Base-by-base conservation (phyloP, 148 eudicot genomes). In the Hydrangea macrophylla region DNA sequence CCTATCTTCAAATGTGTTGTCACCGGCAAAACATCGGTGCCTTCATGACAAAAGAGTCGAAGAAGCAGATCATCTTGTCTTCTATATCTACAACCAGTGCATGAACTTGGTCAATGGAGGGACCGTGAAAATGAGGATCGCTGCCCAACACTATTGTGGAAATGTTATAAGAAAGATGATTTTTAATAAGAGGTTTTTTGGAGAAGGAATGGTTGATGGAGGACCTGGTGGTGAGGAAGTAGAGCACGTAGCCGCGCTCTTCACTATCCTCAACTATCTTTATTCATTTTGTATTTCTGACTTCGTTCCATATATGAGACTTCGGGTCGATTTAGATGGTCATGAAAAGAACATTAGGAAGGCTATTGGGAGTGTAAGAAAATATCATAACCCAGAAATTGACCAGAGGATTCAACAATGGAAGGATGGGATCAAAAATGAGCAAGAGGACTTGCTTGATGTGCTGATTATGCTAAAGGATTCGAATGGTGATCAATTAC, bases 51-150 rank as follows among this genome's bases (percentile, higher is more conserved):
- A 61, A 36, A 39, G 67, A 62, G 58, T 20, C 1, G 60, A 62
- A 37, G 67, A 70, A 62, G 65, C 67, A 5, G 68, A 61, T 39
- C 66, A 62, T 55, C 74, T 70, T 33, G 24, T 70, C 33, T 5
- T 36, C 9, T 50, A 3, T 15, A 23, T 61, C 11, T 23, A 60
- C 30, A 60, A 61, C 28, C 65, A 51, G 12, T 33, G 51, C 22
- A 25, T 11, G 39, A 54, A 35, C 44, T 12, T 40, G 13, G 31
- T 11, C 1, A 28, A 9, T 0, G 24, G 44, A 0, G 60, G 64
- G 24, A 4, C 45, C 5, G 73, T 70, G 39, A 53, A 70, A 7
- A 24, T 71, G 28, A 71, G 74, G 36, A 25, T 9, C 1, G 22
- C 12, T 1, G 20, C 68, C 2, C 50, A 20, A 17, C 74, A 71